Percentiles rank a stretch among this genome's conserved stretches.
phyloP scores from a whole-genome alignment of 164 flowering plant genomes.

The Berberis thunbergii region DNA sequence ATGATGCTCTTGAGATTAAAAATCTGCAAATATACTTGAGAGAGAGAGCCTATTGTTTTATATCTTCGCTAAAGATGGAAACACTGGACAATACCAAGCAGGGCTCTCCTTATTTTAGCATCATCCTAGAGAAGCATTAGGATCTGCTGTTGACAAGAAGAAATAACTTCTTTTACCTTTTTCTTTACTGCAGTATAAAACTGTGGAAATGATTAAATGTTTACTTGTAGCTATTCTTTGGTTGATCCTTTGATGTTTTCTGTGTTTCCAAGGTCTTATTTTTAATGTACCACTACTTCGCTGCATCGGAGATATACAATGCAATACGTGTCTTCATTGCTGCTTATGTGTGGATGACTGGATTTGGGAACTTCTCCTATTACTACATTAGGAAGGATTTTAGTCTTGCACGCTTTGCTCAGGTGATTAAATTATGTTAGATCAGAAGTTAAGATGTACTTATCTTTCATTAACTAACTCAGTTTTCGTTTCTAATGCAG shows the following conservation, averaged over 20 bases:
- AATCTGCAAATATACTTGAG: too few relatives aligned
- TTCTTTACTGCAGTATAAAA: too few relatives aligned
- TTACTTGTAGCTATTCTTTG: neutral
- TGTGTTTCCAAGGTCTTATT: constrained; percentile 59
- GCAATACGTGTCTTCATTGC: constrained; percentile 90
- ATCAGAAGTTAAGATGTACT: too few relatives aligned
- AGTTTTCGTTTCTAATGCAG: constrained; percentile 36
- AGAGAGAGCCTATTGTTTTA: too few relatives aligned
- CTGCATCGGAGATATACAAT: constrained; percentile 86
- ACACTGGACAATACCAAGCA: too few relatives aligned
- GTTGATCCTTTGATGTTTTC: neutral
- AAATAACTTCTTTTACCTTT: too few relatives aligned
- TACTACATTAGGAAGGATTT: constrained; percentile 92
- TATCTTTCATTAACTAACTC: neutral
- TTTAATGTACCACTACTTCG: constrained; percentile 97
- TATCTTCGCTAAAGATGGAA: too few relatives aligned
- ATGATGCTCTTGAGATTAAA: too few relatives aligned
- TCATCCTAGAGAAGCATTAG: too few relatives aligned
- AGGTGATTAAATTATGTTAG: constrained; percentile 32
- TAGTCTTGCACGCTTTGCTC: constrained; percentile 85
- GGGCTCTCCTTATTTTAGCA: too few relatives aligned
- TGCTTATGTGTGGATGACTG: constrained; percentile 99
- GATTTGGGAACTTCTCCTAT: constrained; percentile 95
- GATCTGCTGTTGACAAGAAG: too few relatives aligned
- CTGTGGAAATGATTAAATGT: neutral